These are phyloP conservation scores for Carallia brachiata DNA, from an alignment of 345 rosid genomes.

Conservation along the genomic window DNA sequence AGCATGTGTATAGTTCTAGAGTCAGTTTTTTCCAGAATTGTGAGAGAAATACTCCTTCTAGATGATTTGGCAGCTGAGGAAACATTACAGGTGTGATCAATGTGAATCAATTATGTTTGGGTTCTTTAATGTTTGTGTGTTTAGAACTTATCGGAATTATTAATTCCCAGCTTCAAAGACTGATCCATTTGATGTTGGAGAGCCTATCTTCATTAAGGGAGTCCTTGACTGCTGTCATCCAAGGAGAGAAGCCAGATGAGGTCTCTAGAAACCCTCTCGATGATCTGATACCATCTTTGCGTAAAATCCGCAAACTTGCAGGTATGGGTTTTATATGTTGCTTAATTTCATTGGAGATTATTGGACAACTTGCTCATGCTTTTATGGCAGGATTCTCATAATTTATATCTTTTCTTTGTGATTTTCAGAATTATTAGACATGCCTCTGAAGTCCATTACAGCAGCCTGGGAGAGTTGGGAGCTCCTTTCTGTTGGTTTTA, in stretches of 20 bases:
- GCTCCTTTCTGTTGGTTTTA: constrained; percentile 61
- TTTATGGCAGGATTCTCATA: not conserved
- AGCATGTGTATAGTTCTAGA: constrained; percentile 82
- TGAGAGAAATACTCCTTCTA: constrained; percentile 70
- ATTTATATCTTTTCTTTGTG: constrained; percentile 8
- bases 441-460: constrained; percentile 84
- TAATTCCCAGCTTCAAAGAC: constrained; percentile 68
- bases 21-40: constrained; percentile 70
- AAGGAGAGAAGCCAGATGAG: constrained; percentile 40
- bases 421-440: constrained; percentile 70
- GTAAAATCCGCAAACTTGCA: constrained; percentile 79
- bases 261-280: constrained; percentile 37
- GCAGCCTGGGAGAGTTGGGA: constrained; percentile 87
- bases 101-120: not conserved
- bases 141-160: constrained; percentile 13
- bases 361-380: not conserved
- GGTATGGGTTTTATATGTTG: constrained; percentile 42
- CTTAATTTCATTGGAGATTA: constrained; percentile 12
- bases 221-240: constrained; percentile 43
- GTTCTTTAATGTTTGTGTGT: constrained; percentile 1
- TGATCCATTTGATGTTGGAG: constrained; percentile 75
- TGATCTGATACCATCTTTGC: constrained; percentile 69
- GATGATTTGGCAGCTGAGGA: constrained; percentile 99
- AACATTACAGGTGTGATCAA: constrained; percentile 65
- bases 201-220: constrained; percentile 58